Evolutionary conservation across 2,329 filamentous ascomycete species (phyloP), one percentile per base, ranked within the genome.

Genomic region (Colletotrichum sp.): DNA sequence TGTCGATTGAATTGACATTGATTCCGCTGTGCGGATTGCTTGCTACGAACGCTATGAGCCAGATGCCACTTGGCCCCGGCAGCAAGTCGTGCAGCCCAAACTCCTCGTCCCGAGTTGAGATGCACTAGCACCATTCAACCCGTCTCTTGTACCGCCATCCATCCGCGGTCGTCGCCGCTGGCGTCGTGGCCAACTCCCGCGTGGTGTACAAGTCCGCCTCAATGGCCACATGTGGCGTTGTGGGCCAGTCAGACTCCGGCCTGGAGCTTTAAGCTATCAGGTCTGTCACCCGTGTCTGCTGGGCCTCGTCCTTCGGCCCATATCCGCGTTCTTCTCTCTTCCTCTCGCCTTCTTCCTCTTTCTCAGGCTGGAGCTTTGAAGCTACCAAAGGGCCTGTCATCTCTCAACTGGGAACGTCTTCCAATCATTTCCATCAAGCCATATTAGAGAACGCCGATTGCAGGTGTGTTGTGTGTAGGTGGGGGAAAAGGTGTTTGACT

Each of bases 341-440:
- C 44, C 44, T 52, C 44, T 21, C n/a, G 44, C 44, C 44, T 52
- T 52, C 62, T 69, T 67, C 57, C 74, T 83, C 79, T 80, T 82
- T 82, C 77, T 80, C 83, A 89, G 89, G 89, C 89, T 91, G 90
- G 90, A 91, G 90, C 90, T 91, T 91, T 92, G 86, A 92, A 92
- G 90, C 90, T 89, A 91, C 89, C 90, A 91, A 87, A 87, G 85
- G 88, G 83, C 89, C 88, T 88, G 81, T 80, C 80, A 79, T 79
- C 79, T 82, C 71, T 52, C 65, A 75, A 77, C 32, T 39, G 71
- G 75, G 67, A 75, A 60, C 67, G 44, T 75, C 71, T 77, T 79
- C 77, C 79, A 72, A 78, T 78, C 79, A 81, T 82, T 85, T 83
- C 83, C 82, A 82, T 82, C 82, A 84, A 83, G 79, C 81, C 82